These are phyloP conservation scores for Epichloe gansuensis DNA, from an alignment of 2,329 filamentous ascomycete genomes.

Conservation along the genomic window DNA sequence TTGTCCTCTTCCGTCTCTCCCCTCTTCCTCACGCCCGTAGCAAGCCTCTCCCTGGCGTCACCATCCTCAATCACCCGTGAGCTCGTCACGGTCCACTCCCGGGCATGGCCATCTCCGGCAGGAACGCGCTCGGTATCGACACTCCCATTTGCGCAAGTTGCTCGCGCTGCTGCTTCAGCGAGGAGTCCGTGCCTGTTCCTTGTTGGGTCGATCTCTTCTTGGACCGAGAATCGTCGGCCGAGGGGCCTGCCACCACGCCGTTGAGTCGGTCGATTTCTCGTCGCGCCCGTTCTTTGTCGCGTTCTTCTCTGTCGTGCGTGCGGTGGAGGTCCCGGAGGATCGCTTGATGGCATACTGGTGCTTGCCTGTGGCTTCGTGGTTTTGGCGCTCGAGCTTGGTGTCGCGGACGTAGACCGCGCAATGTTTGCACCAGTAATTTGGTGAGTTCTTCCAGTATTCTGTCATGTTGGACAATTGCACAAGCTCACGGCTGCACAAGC, in stretches of 20 bases:
- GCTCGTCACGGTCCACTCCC: constrained; percentile 75
- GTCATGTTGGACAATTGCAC: constrained; percentile 49
- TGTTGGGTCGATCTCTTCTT: background rate
- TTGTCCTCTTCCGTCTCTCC: constrained; percentile 47
- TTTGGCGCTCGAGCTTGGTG: constrained; percentile 76
- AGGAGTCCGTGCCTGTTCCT: constrained; percentile 30
- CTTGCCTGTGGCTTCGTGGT: constrained; percentile 77
- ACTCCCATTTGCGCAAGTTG: constrained; percentile 84
- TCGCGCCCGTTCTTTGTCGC: constrained; percentile 71
- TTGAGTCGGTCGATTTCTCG: constrained; percentile 79
- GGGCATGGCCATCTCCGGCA: constrained; percentile 72
- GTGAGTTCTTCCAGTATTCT: constrained; percentile 98
- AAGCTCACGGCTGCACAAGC: too few relatives aligned
- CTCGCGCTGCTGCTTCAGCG: constrained; percentile 72
- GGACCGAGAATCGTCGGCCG: background rate
- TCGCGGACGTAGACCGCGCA: constrained; percentile 85
- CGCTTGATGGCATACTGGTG: constrained; percentile 82
- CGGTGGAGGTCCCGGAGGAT: constrained; percentile 83
- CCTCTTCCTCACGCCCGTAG: constrained; percentile 49
- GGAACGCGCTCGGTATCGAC: constrained; percentile 64
- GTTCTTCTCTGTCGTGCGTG: constrained; percentile 65
- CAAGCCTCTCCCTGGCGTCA: constrained; percentile 24
- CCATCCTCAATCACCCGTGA: constrained; percentile 43
- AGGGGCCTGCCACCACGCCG: constrained; percentile 45
- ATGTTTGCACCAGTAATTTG: constrained; percentile 97